Evolutionary conservation across 768 basidiomycete species (phyloP), one percentile per base, ranked within the genome.

Genomic region (Coprinellus micaceus): DNA sequence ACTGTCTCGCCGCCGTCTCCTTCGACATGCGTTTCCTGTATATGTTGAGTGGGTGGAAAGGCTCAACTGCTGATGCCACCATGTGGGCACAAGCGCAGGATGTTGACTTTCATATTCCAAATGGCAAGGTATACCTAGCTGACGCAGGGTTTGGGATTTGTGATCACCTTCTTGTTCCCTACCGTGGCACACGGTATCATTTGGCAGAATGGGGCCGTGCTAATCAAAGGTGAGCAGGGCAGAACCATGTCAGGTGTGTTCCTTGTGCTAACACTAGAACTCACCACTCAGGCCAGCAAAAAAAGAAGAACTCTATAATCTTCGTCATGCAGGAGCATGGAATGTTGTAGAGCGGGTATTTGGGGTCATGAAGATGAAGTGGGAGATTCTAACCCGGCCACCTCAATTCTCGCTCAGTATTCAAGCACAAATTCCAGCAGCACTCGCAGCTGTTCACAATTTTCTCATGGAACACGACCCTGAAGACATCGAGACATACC

Each of bases 261-360:
- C 11, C 47, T 78, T 28, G 41, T 29, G 0, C 70, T 77, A 30
- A 15, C 7, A 46, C 17, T 41, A 5, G 7, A 54, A 13, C n/a
- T n/a, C n/a, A 33, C 6, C 33, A 33, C 6, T 19, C 57, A 73
- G 72, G 36, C 75, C 75, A 36, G 37, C 13, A 51, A 73, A 70
- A 40, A 56, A 65, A 36, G 63, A 77, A 61, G 74, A 79, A 58
- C 60, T 78, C 1, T 78, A 68, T 56, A 79, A 77, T 64, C 65
- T 79, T 2, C 63, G 68, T 21, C 74, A 79, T 65, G 65, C 74
- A 9, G 64, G 63, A 54, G 69, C 67, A 46, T 65, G 64, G 1
- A 79, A 76, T 68, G 65, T 74, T 28, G 62, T 76, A 56, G 72
- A 76, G 57, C 61, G 57, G 13, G 73, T 75, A 29, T 75, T 75